Conservation (phyloP, 768 basidiomycete genomes). For the Pholiota conissans region DNA sequence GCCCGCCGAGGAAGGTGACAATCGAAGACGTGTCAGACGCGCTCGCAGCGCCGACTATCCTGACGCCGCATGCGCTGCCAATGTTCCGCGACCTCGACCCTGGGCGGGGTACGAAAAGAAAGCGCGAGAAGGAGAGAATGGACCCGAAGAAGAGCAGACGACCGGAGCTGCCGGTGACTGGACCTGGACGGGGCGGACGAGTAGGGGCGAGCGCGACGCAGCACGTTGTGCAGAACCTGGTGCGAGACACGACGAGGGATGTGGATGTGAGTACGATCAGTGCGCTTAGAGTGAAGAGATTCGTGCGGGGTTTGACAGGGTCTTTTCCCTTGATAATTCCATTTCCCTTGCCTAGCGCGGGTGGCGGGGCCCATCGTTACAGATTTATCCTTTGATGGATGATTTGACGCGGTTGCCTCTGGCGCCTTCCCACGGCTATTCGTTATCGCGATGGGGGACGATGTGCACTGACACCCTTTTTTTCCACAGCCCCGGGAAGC, state of each 20-base stretch:
- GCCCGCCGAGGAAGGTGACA: constrained; percentile 78
- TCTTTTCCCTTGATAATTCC: not conserved
- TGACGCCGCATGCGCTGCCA: constrained; percentile 89
- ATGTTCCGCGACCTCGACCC: constrained; percentile 88
- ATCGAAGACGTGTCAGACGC: constrained; percentile 90
- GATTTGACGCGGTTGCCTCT: constrained; percentile 21
- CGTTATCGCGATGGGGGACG: constrained; percentile 15
- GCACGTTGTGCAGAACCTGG: constrained; percentile 93
- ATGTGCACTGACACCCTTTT: constrained; percentile 19
- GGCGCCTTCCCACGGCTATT: constrained; percentile 24
- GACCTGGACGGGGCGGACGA: constrained; percentile 90
- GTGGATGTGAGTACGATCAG: constrained; percentile 79
- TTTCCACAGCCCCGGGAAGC: constrained; percentile 91
- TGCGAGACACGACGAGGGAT: constrained; percentile 86
- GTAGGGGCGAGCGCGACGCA: constrained; percentile 97
- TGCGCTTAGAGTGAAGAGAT: constrained; percentile 13
- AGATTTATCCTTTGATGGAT: constrained; percentile 26
- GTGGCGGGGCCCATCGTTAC: constrained; percentile 17
- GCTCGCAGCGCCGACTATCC: constrained; percentile 80
- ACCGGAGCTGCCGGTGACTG: constrained; percentile 90
- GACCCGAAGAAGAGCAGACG: constrained; percentile 91
- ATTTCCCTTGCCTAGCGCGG: not conserved
- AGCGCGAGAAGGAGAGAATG: constrained; percentile 83
- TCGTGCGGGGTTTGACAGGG: constrained; percentile 8
- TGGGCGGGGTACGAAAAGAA: constrained; percentile 78